phyloP scores from a whole-genome alignment of 306 rosid species.

The Casuarina cunninghamiana region DNA sequence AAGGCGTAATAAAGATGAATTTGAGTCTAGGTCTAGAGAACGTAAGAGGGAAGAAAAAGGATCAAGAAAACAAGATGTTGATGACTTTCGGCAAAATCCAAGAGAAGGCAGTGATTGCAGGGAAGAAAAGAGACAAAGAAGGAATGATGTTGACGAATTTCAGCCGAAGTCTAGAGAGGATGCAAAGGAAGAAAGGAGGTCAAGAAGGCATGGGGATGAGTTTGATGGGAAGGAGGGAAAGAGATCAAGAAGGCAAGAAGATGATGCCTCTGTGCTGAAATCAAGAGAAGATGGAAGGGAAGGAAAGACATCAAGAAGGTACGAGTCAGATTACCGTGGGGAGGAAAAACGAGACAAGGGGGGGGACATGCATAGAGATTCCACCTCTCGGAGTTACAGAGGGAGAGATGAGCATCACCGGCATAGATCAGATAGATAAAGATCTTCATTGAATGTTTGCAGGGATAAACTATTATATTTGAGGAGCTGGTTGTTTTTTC shows the following conservation, averaged over 20 bases:
- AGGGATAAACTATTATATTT: neutral
- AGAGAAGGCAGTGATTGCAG: slow-evolving; percentile 38
- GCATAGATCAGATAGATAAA: slow-evolving; percentile 12
- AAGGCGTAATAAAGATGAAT: slow-evolving; percentile 21
- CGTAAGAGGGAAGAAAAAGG: slow-evolving; percentile 42
- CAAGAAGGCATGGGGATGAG: slow-evolving; percentile 41
- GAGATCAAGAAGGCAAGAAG: slow-evolving; percentile 39
- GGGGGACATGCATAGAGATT: slow-evolving; percentile 17
- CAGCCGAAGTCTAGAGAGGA: slow-evolving; percentile 43
- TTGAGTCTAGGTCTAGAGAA: slow-evolving; percentile 14
- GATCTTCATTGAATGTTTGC: neutral
- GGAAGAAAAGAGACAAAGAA: slow-evolving; percentile 46
- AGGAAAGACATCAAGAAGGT: slow-evolving; percentile 51
- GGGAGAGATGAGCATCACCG: slow-evolving; percentile 13
- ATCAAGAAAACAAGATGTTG: slow-evolving; percentile 26
- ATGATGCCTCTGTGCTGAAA: slow-evolving; percentile 42
- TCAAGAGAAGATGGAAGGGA: slow-evolving; percentile 49
- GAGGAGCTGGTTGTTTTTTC: neutral
- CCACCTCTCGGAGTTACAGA: neutral
- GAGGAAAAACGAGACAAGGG: slow-evolving; percentile 19
- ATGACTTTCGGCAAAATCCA: slow-evolving; percentile 19
- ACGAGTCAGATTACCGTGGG: slow-evolving; percentile 3
- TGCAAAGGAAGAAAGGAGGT: slow-evolving; percentile 49
- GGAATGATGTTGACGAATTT: slow-evolving; percentile 36
- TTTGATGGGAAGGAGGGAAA: slow-evolving; percentile 48